phyloP scores from a whole-genome alignment of 2,329 filamentous ascomycete species.

The Arthrocladium fulminans region DNA sequence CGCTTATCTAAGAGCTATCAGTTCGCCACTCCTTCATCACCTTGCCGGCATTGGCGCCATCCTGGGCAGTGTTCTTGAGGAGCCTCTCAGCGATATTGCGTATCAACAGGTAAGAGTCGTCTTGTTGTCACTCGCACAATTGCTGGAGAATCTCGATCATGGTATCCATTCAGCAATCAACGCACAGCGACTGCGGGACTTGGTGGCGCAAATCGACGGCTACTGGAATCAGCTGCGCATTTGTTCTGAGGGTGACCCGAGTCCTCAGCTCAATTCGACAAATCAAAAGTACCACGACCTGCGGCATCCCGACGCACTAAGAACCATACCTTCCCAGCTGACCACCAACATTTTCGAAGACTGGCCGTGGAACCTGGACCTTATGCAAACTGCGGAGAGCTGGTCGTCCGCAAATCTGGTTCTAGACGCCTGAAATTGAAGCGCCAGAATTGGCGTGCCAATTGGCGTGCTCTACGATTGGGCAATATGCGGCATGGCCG shows the following conservation, averaged over 20 bases:
- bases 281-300: slow-evolving; percentile 20
- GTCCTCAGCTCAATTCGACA: slow-evolving; percentile 6
- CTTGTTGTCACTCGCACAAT: slow-evolving; percentile 38
- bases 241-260: too few relatives aligned
- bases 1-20: slow-evolving; percentile 41
- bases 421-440: not conserved
- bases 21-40: slow-evolving; percentile 42
- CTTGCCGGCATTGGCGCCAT: slow-evolving; percentile 43
- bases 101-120: slow-evolving; percentile 36
- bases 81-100: slow-evolving; percentile 33
- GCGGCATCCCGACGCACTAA: not conserved
- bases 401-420: too few relatives aligned
- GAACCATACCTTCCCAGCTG: slow-evolving; percentile 33
- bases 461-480: too few relatives aligned
- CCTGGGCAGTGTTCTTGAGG: slow-evolving; percentile 41
- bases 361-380: slow-evolving; percentile 32
- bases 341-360: slow-evolving; percentile 34
- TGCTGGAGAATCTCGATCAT: slow-evolving; percentile 38
- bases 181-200: slow-evolving; percentile 32
- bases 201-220: slow-evolving; percentile 38
- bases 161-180: slow-evolving; percentile 33
- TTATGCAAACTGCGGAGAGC: too few relatives aligned
- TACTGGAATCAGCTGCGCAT: slow-evolving; percentile 30
- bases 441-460: too few relatives aligned
- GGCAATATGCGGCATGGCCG: too few relatives aligned